A percentile compares a stretch with the other conserved stretches of the same genome.
phyloP scores from a whole-genome alignment of 108 stramenopile genomes.

The Craspedostauros australis region DNA sequence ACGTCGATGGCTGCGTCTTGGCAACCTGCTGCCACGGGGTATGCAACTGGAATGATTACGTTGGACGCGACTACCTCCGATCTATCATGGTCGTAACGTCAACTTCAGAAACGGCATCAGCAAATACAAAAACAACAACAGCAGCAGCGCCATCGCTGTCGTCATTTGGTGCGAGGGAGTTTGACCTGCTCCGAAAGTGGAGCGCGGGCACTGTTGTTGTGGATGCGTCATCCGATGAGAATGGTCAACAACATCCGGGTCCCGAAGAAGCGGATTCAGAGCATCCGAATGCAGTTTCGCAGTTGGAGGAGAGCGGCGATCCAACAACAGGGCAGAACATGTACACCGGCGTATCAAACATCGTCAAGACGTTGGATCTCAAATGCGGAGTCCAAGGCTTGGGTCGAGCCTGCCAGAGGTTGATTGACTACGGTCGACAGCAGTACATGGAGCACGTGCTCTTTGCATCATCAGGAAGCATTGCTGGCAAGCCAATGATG shows the following conservation, averaged over 20 bases:
- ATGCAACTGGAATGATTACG: constrained; percentile 73
- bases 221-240: constrained; percentile 1
- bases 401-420: constrained; percentile 76
- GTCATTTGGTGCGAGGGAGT: constrained; percentile 57
- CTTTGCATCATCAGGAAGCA: constrained; percentile 6
- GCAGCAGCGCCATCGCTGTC: not conserved
- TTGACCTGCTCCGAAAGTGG: constrained; percentile 69
- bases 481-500: not conserved
- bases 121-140: not conserved
- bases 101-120: not conserved
- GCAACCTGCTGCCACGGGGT: constrained; percentile 87
- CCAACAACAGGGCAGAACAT: constrained; percentile 8
- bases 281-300: not conserved
- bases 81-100: constrained; percentile 12
- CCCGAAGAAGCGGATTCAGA: constrained; percentile 8
- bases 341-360: constrained; percentile 10
- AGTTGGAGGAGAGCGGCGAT: constrained; percentile 4
- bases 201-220: constrained; percentile 46
- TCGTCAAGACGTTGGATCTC: constrained; percentile 44
- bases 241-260: too few species aligned
- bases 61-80: constrained; percentile 60
- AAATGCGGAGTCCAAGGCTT: constrained; percentile 67
- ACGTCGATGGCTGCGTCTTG: constrained; percentile 56
- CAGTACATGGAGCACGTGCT: constrained; percentile 50
- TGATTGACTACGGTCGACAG: constrained; percentile 70